These are phyloP conservation scores for Fusarium oxysporum DNA, from an alignment of 2,329 filamentous ascomycete genomes.

Conservation along the genomic window DNA sequence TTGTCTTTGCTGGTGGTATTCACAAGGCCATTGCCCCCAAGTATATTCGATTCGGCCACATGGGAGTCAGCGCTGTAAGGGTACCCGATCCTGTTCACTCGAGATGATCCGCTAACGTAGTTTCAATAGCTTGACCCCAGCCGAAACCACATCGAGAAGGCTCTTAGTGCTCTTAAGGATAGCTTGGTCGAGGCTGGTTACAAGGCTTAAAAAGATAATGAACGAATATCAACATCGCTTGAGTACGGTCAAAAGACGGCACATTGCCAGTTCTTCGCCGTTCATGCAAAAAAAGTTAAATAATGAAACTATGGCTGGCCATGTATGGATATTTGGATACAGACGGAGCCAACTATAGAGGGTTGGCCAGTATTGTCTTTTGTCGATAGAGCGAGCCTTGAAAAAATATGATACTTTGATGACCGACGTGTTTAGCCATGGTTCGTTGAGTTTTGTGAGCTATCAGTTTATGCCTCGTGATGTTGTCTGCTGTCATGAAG, in stretches of 20 bases:
- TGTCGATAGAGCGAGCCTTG: constrained; percentile 29
- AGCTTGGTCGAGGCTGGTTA: constrained; percentile 80
- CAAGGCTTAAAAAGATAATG: constrained; percentile 48
- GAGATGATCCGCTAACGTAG: constrained; percentile 34
- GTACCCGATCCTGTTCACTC: neutral
- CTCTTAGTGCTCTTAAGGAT: constrained; percentile 80
- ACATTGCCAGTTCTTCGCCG: neutral
- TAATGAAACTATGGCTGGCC: constrained; percentile 29
- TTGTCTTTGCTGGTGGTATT: constrained; percentile 93
- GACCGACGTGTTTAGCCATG: constrained; percentile 8
- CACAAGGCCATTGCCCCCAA: constrained; percentile 95
- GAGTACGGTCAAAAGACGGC: neutral
- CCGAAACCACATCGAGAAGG: constrained; percentile 85
- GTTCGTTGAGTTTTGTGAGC: constrained; percentile 5
- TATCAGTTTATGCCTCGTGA: neutral
- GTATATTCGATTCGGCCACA: constrained; percentile 97
- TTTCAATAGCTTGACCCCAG: constrained; percentile 73
- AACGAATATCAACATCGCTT: neutral
- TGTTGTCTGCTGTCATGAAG: neutral
- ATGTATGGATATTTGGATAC: constrained; percentile 24
- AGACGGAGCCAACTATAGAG: constrained; percentile 20
- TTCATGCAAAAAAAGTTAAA: constrained; percentile 9
- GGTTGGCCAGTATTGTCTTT: constrained; percentile 17
- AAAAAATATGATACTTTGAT: constrained; percentile 19
- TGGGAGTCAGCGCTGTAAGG: constrained; percentile 90